Evolutionary conservation across 192 early-diverging fungal genomes (phyloP).

Genomic region (Entomortierella chlamydospora): DNA sequence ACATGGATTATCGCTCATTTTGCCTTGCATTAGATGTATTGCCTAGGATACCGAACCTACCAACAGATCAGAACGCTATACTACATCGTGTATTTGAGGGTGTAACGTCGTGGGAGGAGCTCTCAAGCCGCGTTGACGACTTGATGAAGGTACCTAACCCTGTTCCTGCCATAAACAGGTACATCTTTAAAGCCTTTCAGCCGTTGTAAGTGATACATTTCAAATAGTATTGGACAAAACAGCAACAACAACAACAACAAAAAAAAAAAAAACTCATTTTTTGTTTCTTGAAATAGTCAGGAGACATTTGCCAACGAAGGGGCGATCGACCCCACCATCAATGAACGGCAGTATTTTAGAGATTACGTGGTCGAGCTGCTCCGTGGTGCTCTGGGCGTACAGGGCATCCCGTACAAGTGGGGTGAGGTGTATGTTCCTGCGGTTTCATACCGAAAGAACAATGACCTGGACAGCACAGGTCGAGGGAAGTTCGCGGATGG

Average conservation of each 20-base stretch:
- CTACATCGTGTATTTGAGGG: slow-evolving; percentile 17
- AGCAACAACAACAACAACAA: too few species aligned
- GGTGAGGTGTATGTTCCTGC: slow-evolving; percentile 35
- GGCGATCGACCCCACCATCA: slow-evolving; percentile 13
- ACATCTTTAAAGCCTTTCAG: slow-evolving; percentile 25
- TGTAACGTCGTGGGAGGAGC: background rate
- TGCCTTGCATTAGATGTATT: background rate
- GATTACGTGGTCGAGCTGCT: slow-evolving; percentile 34
- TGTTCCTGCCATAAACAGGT: slow-evolving; percentile 26
- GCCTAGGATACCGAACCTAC: slow-evolving; percentile 10
- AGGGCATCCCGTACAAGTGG: slow-evolving; percentile 17
- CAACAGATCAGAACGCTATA: slow-evolving; percentile 10
- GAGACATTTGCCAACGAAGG: slow-evolving; percentile 11
- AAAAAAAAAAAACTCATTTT: too few species aligned
- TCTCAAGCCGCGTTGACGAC: slow-evolving; percentile 26
- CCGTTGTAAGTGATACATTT: slow-evolving; percentile 7
- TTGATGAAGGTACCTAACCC: slow-evolving; percentile 28
- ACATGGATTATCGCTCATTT: slow-evolving; percentile 10
- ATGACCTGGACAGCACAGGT: slow-evolving; percentile 10
- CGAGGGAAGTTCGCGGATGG: slow-evolving; percentile 36
- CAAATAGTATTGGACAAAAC: background rate
- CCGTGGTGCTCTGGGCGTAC: slow-evolving; percentile 15
- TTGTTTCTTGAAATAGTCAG: slow-evolving; percentile 1
- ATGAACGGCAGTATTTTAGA: slow-evolving; percentile 26
- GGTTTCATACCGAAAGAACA: slow-evolving; percentile 18